Evolutionary conservation across 345 rosid species (phyloP), one percentile per base, ranked within the genome.

Genomic region (Ceriops tagal): DNA sequence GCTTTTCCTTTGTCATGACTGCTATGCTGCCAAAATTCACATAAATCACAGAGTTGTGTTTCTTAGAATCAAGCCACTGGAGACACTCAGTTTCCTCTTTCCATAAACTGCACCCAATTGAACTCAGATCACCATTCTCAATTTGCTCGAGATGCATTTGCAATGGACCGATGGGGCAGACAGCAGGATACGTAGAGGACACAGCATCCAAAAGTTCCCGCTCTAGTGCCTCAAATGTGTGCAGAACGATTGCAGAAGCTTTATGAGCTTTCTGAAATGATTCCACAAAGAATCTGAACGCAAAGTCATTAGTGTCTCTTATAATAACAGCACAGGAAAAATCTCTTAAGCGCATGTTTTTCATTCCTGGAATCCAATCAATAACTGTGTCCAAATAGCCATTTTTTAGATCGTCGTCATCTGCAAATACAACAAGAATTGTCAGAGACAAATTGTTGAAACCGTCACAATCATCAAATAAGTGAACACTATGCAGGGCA

Each of bases 301-400:
- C 47, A 5, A 39, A 7, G 31, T 77, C 81, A 28, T 78, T 55
- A 1, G 65, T 61, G 61, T 81, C 62, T 7, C 74, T 85, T 5
- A 77, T 71, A 15, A 76, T 39, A 24, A 76, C 37, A 30, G 75
- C 73, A 55, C 72, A 66, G 21, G 83, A 85, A 26, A 84, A 65
- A 57, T 86, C 88, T 28, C 74, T 81, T 4, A 86, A 66, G n/a
- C 70, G 81, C 21, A 80, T 69, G 0, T 21, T 67, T 43, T 69
- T 67, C 71, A 86, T 72, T 2, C 77, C 79, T 0, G 86, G 90
- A 28, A 84, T 78, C 88, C 86, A 79, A 16, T 82, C 82, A 0
- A 84, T 55, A 47, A 56, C 69, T 1, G 72, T 79, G 34, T 84
- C 80, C 52, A 84, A 51, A 56, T 67, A 64, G 4, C 83, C 83